A percentile compares a stretch with the other conserved stretches of the same genome.
Conservation (phyloP, 2,329 filamentous ascomycete genomes). For the Septoria petroselini region DNA sequence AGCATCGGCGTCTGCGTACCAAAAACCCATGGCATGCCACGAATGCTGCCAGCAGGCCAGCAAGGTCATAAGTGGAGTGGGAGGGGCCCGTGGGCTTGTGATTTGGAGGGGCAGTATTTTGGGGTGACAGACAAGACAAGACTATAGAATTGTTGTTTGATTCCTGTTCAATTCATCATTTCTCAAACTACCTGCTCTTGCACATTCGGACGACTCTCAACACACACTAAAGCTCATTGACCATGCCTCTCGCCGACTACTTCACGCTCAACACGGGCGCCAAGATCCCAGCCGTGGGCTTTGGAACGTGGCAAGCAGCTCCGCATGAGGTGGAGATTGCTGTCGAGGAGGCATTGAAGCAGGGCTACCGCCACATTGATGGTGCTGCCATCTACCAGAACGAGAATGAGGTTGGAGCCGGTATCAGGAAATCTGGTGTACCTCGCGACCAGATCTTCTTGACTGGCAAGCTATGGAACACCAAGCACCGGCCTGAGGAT, state of each 20-base stretch:
- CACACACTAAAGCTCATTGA: background rate
- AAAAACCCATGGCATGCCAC: constrained; percentile 1
- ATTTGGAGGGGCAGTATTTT: constrained; percentile 10
- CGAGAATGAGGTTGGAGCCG: constrained; percentile 32
- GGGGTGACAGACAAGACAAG: constrained; percentile 4
- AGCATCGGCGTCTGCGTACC: constrained; percentile 8
- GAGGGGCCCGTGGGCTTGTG: too few species aligned
- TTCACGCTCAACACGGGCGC: constrained; percentile 41
- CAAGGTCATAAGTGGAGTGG: constrained; percentile 16
- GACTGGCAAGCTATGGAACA: constrained; percentile 63
- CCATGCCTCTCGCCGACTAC: constrained; percentile 29
- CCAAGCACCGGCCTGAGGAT: constrained; percentile 54
- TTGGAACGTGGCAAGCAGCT: constrained; percentile 42
- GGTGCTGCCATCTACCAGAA: constrained; percentile 39
- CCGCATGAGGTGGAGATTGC: constrained; percentile 34
- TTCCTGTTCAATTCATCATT: background rate
- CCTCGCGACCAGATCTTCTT: constrained; percentile 35
- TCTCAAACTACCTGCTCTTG: background rate
- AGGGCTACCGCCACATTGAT: constrained; percentile 43
- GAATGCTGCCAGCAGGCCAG: too few species aligned
- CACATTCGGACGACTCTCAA: background rate
- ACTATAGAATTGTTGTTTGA: background rate
- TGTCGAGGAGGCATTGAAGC: constrained; percentile 36
- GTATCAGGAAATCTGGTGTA: constrained; percentile 31
- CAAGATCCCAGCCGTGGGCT: constrained; percentile 41